Base-by-base conservation (phyloP, 495 filamentous ascomycete genomes). In the Geopyxis carbonaria region DNA sequence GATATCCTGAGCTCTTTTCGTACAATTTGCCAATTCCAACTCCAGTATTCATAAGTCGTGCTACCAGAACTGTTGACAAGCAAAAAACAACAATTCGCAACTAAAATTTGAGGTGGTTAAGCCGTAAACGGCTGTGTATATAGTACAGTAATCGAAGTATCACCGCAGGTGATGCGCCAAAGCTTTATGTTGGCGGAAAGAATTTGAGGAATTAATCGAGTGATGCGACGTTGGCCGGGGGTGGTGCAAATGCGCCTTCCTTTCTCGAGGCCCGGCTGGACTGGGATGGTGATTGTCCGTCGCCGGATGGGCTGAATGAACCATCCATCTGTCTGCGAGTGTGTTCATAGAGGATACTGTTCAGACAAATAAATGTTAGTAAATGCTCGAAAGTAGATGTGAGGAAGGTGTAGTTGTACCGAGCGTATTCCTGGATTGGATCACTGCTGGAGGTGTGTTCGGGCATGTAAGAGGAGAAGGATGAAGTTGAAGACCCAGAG, bases 301-400 rank as follows among this genome's bases (percentile, higher is more conserved):
- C 10, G 20, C 33, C 36, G 10, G 44, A 40, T n/a, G 47, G 50
- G 22, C 45, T 41, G 25, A 42, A 28, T 19, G 42, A 36, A 5
- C 33, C 34, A 22, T 51, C 48, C 48, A 51, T 51, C 21, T 51
- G 46, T 31, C 48, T 45, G 31, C 33, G 48, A 21, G 48, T 51
- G 41, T 51, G 48, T 19, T 51, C 46, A 19, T 51, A 51, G 13
- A 51, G 28, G 29, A 51, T 42, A 18, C 48, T 51, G 31, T 16
- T 19, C n/a, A n/a, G n/a, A n/a, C n/a, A n/a, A n/a, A n/a, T n/a
- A 16, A n/a, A n/a, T n/a, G 35, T 51, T 24, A 42, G 28, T 16
- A 28, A 22, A 34, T 13, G 5, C 13, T 5, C 13, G 25, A 18
- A 8, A 7, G 8, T 30, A 2, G 15, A 45, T 4, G 13, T 41